Evolutionary conservation across 495 filamentous ascomycete species (phyloP), one percentile per base, ranked within the genome.

Genomic region (Penicillium flavigenum): DNA sequence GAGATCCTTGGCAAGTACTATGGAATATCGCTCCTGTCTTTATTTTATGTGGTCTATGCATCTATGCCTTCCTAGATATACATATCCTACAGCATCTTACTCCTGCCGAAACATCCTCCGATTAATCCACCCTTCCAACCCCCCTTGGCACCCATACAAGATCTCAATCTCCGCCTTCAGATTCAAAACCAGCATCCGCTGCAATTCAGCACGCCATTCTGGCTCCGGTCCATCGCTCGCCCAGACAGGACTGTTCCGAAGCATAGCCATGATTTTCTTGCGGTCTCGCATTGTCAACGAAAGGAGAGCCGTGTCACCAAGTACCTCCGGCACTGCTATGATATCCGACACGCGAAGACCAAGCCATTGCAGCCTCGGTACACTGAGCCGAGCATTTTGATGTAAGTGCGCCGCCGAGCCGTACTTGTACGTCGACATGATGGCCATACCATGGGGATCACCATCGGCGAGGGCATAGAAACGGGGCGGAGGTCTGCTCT

Each of bases 161-260:
- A 88, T 78, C 73, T 98, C 90, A 58, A 94, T 93, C 72, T 98
- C 94, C 2, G 87, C 90, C 68, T 98, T 98, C 50, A 90, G 57
- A 62, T 89, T 88, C 50, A 96, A 65, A 76, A 96, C 83, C 46
- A 98, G 68, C 92, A 98, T 97, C 5, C 80, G 70, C 72, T 96
- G 93, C 60, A 98, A 64, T 63, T 94, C 90, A 11, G 67, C 64
- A 44, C 81, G 78, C 75, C 85, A 86, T 29, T 82, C 79, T 2
- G 51, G 54, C 62, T 86, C 79, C 0, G 72, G 71, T 8, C 79
- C 82, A 55, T 72, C 69, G 42, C 74, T 76, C 9, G 67, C 69
- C 64, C 78, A 79, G 1, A 77, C 71, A 20, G 76, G 75, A 27
- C 65, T 76, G 41, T 77, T 83, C 10, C 74, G 77, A 52, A 98